phyloP scores from a whole-genome alignment of 1,139 yeast genomes.

The Pichia sp. region DNA sequence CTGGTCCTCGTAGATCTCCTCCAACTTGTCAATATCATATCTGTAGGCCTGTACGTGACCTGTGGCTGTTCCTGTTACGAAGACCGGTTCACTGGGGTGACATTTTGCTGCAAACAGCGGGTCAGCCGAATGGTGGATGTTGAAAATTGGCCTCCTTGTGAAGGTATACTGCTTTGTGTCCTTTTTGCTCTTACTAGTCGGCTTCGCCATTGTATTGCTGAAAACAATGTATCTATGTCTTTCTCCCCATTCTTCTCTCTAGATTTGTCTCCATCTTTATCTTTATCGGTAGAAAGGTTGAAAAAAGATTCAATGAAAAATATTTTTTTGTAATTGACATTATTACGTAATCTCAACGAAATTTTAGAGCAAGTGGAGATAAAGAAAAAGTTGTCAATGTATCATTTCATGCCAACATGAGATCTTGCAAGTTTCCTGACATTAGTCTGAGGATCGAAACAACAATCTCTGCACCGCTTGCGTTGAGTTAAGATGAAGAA shows the following conservation, averaged over 20 bases:
- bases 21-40: slow-evolving; percentile 49
- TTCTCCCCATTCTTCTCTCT: neutral
- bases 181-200: neutral
- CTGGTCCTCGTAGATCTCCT: slow-evolving; percentile 26
- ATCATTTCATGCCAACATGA: no score
- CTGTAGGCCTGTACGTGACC: slow-evolving; percentile 64
- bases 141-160: slow-evolving; percentile 18
- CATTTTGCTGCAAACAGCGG: slow-evolving; percentile 77
- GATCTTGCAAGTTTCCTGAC: no score
- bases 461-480: no score
- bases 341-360: no score
- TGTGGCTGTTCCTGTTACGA: slow-evolving; percentile 71
- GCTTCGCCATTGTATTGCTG: slow-evolving; percentile 8
- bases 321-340: neutral
- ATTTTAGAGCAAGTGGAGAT: no score
- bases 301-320: neutral
- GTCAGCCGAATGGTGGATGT: slow-evolving; percentile 29
- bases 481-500: no score
- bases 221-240: no score
- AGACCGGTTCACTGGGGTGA: slow-evolving; percentile 67
- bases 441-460: no score
- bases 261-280: neutral
- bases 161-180: slow-evolving; percentile 13
- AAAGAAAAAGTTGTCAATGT: no score
- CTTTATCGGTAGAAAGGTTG: neutral